Percentiles rank a stretch among this genome's conserved stretches.
Conservation (phyloP, 2,329 filamentous ascomycete species). For the Aspergillus brunneoviolaceus region DNA sequence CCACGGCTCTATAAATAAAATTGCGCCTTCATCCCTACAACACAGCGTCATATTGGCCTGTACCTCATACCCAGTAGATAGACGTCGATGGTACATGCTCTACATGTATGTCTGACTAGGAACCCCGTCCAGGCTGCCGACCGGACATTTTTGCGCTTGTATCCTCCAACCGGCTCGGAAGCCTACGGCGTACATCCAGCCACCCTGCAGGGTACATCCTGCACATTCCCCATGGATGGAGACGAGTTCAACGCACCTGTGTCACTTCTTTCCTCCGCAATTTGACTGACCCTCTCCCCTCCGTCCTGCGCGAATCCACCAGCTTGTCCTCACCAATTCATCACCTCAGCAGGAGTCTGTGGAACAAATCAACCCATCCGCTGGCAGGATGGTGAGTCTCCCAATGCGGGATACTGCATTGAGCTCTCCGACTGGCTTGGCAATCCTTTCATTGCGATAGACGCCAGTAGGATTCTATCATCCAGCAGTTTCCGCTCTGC, state of each 20-base stretch:
- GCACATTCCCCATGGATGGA: neutral
- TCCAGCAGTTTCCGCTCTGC: neutral
- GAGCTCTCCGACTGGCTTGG: neutral
- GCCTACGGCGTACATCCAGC: neutral
- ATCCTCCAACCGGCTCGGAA: neutral
- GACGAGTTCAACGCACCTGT: neutral
- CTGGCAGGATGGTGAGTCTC: neutral
- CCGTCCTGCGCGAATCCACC: neutral
- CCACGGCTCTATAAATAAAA: neutral
- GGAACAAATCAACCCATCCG: neutral
- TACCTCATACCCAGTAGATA: neutral
- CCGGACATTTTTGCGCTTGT: neutral
- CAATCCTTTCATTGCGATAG: neutral
- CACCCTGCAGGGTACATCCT: constrained; percentile 1
- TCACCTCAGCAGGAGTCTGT: neutral
- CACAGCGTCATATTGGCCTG: neutral
- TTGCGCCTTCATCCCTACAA: neutral
- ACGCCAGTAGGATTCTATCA: neutral
- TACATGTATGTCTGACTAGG: constrained; percentile 1
- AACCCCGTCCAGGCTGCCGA: neutral
- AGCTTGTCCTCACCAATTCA: neutral
- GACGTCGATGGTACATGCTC: neutral
- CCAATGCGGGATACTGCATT: neutral
- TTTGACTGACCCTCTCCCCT: neutral
- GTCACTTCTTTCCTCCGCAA: neutral